Percentiles rank a stretch among this genome's conserved stretches.
phyloP scores from a whole-genome alignment of 441 rosid genomes.

The Capsella rubella region DNA sequence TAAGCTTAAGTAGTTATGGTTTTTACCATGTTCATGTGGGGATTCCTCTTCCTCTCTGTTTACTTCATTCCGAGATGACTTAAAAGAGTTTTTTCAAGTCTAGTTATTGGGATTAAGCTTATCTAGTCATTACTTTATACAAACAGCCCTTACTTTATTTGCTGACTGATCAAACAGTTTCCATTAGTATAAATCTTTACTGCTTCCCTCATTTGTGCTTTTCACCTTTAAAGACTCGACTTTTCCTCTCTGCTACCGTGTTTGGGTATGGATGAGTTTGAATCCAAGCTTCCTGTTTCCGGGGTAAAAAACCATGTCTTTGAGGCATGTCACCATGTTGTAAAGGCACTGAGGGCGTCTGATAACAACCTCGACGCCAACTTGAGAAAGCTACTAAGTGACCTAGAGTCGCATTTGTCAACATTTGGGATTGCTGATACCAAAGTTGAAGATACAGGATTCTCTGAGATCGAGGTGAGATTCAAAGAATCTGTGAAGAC shows the following conservation, averaged over 20 bases:
- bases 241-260: neutral
- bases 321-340: slow-evolving; percentile 63
- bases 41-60: slow-evolving; percentile 46
- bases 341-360: slow-evolving; percentile 68
- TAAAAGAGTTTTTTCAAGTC: neutral
- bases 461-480: slow-evolving; percentile 49
- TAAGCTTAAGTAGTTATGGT: slow-evolving; percentile 24
- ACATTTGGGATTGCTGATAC: slow-evolving; percentile 45
- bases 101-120: slow-evolving; percentile 20
- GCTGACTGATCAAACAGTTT: slow-evolving; percentile 20
- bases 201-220: neutral
- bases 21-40: slow-evolving; percentile 45
- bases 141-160: neutral
- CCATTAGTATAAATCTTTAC: slow-evolving; percentile 19
- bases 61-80: slow-evolving; percentile 43
- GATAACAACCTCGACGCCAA: slow-evolving; percentile 60
- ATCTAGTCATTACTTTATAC: neutral
- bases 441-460: slow-evolving; percentile 42
- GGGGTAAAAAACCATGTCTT: slow-evolving; percentile 36
- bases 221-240: slow-evolving; percentile 18
- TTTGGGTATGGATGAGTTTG: slow-evolving; percentile 40
- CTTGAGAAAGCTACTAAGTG: slow-evolving; percentile 57
- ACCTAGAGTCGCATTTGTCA: slow-evolving; percentile 65
- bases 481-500: slow-evolving; percentile 54
- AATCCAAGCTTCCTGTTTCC: slow-evolving; percentile 38